Percentiles rank a stretch among this genome's conserved stretches.
Evolutionary conservation across 306 rosid genomes (phyloP).

Genomic region (Erythrophleum fordii): DNA sequence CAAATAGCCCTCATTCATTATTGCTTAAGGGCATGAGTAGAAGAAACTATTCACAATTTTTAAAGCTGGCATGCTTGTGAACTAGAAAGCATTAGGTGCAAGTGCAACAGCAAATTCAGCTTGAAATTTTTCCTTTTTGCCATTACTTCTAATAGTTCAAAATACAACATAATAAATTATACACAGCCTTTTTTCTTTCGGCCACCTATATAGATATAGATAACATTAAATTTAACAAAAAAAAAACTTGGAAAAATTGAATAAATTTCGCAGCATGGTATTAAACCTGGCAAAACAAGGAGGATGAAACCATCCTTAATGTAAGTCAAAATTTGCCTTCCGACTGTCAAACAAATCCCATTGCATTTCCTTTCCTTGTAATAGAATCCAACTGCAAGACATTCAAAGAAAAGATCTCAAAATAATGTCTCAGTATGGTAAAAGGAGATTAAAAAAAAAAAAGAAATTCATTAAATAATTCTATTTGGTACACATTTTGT

Average conservation of each 20-base stretch:
- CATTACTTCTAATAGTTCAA: neutral
- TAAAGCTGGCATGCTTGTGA: no score
- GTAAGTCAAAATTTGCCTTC: constrained; percentile 29
- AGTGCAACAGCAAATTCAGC: neutral
- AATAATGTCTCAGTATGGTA: no score
- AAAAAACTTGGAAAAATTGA: no score
- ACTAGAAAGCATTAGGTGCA: neutral
- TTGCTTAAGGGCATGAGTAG: no score
- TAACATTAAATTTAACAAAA: neutral
- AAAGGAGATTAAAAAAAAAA: no score
- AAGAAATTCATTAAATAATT: no score
- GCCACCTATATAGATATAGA: neutral
- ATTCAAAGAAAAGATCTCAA: constrained; percentile 8
- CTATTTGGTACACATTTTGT: no score
- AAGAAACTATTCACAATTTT: no score
- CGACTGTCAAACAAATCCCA: constrained; percentile 32
- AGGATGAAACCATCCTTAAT: neutral
- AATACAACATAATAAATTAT: neutral
- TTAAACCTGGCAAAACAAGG: neutral
- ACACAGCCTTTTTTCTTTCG: neutral
- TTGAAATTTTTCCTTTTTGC: neutral
- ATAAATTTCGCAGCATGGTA: no score
- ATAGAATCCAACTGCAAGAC: constrained; percentile 35
- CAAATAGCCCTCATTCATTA: no score
- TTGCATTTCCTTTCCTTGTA: constrained; percentile 32